Evolutionary conservation across 2,329 filamentous ascomycete species (phyloP).

Genomic region (Aspergillus udagawae): DNA sequence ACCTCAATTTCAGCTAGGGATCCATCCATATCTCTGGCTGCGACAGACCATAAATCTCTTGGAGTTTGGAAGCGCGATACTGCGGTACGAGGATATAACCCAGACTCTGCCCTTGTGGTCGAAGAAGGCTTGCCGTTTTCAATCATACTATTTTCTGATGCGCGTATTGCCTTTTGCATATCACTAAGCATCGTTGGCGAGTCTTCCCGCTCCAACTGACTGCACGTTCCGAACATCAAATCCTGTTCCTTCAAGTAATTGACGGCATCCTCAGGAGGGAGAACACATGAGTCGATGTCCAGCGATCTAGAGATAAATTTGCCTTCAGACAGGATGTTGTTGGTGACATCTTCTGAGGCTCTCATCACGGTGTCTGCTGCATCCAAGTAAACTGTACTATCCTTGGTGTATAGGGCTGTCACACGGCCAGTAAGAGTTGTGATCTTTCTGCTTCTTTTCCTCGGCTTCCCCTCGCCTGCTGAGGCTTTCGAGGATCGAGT

Average conservation of each 20-base stretch:
- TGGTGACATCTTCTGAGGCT: neutral
- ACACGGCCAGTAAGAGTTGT: constrained; percentile 75
- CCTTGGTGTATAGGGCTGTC: constrained; percentile 62
- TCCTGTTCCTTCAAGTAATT: constrained; percentile 65
- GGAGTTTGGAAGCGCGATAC: constrained; percentile 25
- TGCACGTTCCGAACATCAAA: constrained; percentile 81
- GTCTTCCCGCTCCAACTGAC: constrained; percentile 71
- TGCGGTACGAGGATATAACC: constrained; percentile 8
- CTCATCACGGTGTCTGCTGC: constrained; percentile 4
- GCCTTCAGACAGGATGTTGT: constrained; percentile 2
- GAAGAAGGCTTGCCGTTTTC: neutral
- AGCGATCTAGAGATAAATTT: constrained; percentile 21
- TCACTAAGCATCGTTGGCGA: constrained; percentile 55
- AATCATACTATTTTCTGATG: constrained; percentile 24
- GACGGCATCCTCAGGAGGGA: constrained; percentile 66
- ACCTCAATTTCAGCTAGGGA: constrained; percentile 61
- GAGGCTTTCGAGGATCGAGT: constrained; percentile 8
- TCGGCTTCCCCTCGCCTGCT: constrained; percentile 30
- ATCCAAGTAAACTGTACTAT: constrained; percentile 24
- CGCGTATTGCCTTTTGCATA: constrained; percentile 27
- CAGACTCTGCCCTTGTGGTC: neutral
- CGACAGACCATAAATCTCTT: constrained; percentile 64
- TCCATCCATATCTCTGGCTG: constrained; percentile 63
- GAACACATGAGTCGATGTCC: constrained; percentile 52
- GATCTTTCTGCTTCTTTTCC: constrained; percentile 62